Conservation (phyloP, 768 basidiomycete genomes). For the Podaxis sp. region DNA sequence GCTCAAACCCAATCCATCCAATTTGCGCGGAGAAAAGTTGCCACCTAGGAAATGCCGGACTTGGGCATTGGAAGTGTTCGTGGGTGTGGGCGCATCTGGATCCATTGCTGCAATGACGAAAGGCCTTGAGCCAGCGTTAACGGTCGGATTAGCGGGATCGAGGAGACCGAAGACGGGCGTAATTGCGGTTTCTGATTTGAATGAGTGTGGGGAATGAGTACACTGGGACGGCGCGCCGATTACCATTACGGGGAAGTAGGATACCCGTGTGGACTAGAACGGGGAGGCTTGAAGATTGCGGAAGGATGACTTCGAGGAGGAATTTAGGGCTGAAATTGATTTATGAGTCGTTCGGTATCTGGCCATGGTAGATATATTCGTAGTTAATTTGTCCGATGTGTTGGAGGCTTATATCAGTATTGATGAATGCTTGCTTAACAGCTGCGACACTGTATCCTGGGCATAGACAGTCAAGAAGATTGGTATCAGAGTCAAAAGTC, state of each 20-base stretch:
- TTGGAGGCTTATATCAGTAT: constrained; percentile 17
- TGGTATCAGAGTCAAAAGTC: background rate
- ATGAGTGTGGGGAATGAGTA: background rate
- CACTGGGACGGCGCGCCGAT: background rate
- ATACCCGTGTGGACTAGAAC: constrained; percentile 23
- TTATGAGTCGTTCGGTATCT: constrained; percentile 21
- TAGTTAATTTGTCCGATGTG: background rate
- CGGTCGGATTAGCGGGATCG: constrained; percentile 17
- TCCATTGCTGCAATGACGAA: constrained; percentile 38
- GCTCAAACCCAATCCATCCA: background rate
- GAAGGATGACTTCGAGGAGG: constrained; percentile 24
- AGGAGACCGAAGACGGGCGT: constrained; percentile 27
- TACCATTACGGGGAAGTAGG: constrained; percentile 23
- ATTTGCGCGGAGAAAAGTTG: constrained; percentile 19
- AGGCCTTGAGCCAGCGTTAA: constrained; percentile 21
- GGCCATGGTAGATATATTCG: background rate
- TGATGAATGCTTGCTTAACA: constrained; percentile 21
- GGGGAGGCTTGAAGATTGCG: constrained; percentile 15
- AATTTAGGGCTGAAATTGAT: constrained; percentile 23
- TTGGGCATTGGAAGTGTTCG: constrained; percentile 30
- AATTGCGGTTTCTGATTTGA: constrained; percentile 26
- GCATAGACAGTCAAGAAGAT: constrained; percentile 4
- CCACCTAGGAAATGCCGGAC: constrained; percentile 42
- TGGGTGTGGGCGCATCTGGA: constrained; percentile 41
- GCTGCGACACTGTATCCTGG: constrained; percentile 19